Conservation (phyloP, 2,329 filamentous ascomycete species). For the Zopfia rhizophila region DNA sequence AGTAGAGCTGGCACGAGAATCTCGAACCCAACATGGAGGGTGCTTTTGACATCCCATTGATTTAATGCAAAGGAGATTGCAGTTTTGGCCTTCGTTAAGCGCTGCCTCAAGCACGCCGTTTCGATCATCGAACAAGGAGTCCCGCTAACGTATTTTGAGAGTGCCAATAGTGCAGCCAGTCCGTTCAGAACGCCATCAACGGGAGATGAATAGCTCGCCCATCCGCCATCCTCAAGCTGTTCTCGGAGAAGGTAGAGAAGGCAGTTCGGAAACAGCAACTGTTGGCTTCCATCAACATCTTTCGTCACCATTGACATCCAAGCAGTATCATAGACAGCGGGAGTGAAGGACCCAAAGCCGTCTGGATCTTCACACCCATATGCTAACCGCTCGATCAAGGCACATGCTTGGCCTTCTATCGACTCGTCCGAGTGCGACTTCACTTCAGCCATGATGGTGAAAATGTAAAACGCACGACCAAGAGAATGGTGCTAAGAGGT, state of each 20-base stretch:
- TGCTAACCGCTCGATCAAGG: no score
- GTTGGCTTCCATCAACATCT: constrained; percentile 11
- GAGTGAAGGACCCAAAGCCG: no score
- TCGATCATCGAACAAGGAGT: no score
- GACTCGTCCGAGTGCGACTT: no score
- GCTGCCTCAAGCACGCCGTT: no score
- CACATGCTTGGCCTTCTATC: no score
- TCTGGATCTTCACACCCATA: no score
- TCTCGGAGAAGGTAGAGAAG: constrained; percentile 43
- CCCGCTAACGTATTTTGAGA: constrained; percentile 1
- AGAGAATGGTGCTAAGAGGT: no score
- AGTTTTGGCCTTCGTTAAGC: neutral
- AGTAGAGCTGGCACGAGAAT: constrained; percentile 22
- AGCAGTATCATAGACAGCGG: neutral
- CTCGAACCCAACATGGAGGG: constrained; percentile 27
- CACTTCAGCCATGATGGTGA: no score
- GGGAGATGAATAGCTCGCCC: constrained; percentile 3
- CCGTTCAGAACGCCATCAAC: constrained; percentile 18
- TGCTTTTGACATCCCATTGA: constrained; percentile 8
- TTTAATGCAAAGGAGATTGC: neutral
- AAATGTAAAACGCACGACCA: no score
- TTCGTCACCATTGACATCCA: constrained; percentile 33
- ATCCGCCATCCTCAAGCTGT: constrained; percentile 24
- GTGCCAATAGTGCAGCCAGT: constrained; percentile 15
- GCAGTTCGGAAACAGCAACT: constrained; percentile 43